These are phyloP conservation scores for Penicillium psychrosexuale DNA, from an alignment of 2,329 filamentous ascomycete genomes.

Conservation along the genomic window DNA sequence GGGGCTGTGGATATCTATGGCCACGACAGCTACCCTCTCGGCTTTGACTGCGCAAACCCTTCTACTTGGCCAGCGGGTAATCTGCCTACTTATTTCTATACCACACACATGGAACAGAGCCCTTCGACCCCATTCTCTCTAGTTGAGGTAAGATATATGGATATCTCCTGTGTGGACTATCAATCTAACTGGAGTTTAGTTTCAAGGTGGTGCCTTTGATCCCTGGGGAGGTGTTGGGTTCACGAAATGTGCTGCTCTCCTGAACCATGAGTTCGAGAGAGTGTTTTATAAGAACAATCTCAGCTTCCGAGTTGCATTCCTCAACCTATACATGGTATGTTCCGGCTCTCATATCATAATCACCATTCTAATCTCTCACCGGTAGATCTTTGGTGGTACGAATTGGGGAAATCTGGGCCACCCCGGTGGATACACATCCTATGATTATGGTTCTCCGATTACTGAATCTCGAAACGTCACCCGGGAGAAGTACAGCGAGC, in stretches of 20 bases:
- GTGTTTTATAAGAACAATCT: constrained; percentile 78
- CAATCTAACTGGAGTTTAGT: constrained; percentile 41
- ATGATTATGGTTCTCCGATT: constrained; percentile 63
- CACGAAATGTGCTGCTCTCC: constrained; percentile 61
- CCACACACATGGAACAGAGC: constrained; percentile 57
- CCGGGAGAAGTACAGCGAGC: constrained; percentile 74
- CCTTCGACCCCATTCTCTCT: constrained; percentile 65
- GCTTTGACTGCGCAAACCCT: constrained; percentile 53
- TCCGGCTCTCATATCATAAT: rapidly evolving
- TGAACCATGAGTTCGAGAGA: constrained; percentile 71
- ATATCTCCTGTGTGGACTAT: neutral
- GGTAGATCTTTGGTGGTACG: constrained; percentile 67
- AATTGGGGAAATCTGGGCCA: constrained; percentile 81
- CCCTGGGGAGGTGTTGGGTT: constrained; percentile 72
- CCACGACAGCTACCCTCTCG: constrained; percentile 61
- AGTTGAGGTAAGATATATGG: constrained; percentile 47
- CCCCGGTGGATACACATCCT: constrained; percentile 61
- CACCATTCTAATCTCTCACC: neutral
- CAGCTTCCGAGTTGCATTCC: constrained; percentile 62
- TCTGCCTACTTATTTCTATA: constrained; percentile 57
- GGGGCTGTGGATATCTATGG: constrained; percentile 64
- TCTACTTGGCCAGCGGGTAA: constrained; percentile 57
- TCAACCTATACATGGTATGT: constrained; percentile 72
- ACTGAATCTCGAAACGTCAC: constrained; percentile 65
- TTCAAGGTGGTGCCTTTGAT: constrained; percentile 70